These are phyloP conservation scores for Persicaria tinctoria DNA, from an alignment of 148 eudicot species.

Conservation along the genomic window DNA sequence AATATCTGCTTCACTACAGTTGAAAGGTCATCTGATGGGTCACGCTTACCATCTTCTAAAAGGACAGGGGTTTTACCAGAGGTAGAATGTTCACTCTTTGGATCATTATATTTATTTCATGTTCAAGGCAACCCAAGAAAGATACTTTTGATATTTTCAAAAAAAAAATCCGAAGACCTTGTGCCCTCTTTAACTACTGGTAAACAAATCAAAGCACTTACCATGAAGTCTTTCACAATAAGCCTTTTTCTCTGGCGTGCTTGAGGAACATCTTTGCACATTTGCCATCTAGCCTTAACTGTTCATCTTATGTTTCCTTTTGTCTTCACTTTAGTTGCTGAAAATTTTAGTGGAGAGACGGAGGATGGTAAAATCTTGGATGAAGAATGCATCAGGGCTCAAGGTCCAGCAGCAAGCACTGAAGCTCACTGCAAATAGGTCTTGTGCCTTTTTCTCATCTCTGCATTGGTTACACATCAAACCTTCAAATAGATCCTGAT, in stretches of 20 bases:
- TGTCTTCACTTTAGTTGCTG: conserved; percentile 42
- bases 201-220: neutral
- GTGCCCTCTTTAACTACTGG: neutral
- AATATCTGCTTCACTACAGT: conserved; percentile 97
- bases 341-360: conserved; percentile 85
- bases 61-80: conserved; percentile 82
- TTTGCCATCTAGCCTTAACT: neutral
- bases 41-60: conserved; percentile 60
- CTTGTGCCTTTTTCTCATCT: conserved; percentile 12
- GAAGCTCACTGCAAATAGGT: conserved; percentile 98
- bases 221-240: neutral
- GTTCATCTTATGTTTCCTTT: neutral
- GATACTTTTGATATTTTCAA: neutral
- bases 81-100: conserved; percentile 31
- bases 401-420: conserved; percentile 91
- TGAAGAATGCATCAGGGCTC: conserved; percentile 72
- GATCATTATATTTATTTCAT: neutral
- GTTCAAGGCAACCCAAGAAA: neutral
- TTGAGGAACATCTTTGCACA: neutral
- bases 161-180: too few relatives aligned
- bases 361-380: conserved; percentile 64
- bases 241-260: neutral
- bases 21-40: conserved; percentile 60
- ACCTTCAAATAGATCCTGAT: neutral
- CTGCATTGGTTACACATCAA: neutral